Conservation (phyloP, 306 rosid species). For the Dicorynia guianensis region DNA sequence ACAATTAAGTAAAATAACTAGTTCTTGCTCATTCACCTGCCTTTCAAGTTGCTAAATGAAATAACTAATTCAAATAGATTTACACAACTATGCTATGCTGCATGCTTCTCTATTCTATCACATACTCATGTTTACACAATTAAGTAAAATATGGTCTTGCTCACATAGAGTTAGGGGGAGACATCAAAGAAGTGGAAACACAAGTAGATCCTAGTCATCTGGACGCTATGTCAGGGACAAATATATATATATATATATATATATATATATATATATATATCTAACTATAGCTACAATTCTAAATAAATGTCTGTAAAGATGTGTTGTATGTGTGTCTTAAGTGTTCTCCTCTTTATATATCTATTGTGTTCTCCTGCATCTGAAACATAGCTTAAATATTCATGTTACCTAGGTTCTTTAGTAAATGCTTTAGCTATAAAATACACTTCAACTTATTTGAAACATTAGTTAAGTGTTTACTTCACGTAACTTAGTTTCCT, state of each 20-base stretch:
- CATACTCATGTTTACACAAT: constrained; percentile 1
- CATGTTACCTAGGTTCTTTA: no score
- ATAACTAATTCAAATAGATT: not conserved
- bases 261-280: no score
- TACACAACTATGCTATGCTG: not conserved
- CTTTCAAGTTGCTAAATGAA: not conserved
- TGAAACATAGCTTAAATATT: not conserved
- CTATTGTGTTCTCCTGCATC: not conserved
- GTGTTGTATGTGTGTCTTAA: no score
- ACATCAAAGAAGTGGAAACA: not conserved
- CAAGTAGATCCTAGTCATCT: not conserved
- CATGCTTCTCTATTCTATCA: constrained; percentile 18
- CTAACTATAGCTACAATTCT: not conserved
- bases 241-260: no score
- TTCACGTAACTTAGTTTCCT: no score
- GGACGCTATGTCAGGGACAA: not conserved
- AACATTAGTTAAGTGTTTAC: no score
- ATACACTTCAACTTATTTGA: not conserved
- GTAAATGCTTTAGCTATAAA: not conserved
- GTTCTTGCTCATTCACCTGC: constrained; percentile 4
- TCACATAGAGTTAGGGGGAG: not conserved
- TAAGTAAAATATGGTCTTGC: constrained; percentile 19
- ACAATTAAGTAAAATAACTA: no score
- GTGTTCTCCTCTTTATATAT: not conserved
- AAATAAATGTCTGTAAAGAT: not conserved